Percentiles rank a stretch among this genome's conserved stretches.
phyloP scores from a whole-genome alignment of 176 grass and related monocot genomes.

The Alopecurus myosuroides region DNA sequence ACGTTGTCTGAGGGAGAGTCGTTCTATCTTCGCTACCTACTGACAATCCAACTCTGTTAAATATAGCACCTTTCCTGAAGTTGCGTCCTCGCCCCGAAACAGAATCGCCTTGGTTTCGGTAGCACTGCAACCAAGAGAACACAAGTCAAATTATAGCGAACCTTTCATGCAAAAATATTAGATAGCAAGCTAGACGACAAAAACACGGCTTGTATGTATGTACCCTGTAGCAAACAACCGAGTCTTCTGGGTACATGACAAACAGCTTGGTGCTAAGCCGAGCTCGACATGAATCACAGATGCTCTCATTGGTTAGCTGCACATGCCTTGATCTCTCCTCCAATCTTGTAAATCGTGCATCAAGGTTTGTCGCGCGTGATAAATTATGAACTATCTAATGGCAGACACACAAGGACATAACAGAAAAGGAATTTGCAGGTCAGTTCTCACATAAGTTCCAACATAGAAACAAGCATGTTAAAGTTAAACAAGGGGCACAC shows the following conservation, averaged over 20 bases:
- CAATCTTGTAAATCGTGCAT: slow-evolving; percentile 69
- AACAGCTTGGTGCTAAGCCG: slow-evolving; percentile 94
- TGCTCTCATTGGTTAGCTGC: slow-evolving; percentile 88
- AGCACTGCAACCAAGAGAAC: slow-evolving; percentile 56
- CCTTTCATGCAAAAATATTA: not conserved
- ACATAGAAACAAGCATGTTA: not conserved
- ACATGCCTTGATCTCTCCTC: slow-evolving; percentile 98
- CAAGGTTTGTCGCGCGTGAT: slow-evolving; percentile 75
- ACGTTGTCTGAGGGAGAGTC: not conserved
- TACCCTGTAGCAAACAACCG: slow-evolving; percentile 96
- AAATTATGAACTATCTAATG: slow-evolving; percentile 83
- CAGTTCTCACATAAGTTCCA: not conserved
- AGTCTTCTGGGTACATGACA: slow-evolving; percentile 95
- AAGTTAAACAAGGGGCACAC: not conserved
- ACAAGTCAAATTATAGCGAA: not conserved
- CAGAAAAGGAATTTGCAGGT: not conserved
- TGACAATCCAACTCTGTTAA: slow-evolving; percentile 78
- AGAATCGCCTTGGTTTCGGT: slow-evolving; percentile 87
- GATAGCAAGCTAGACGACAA: not conserved
- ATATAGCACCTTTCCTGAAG: slow-evolving; percentile 60
- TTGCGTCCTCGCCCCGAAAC: slow-evolving; percentile 41
- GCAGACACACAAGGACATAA: not conserved
- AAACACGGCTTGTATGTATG: not conserved
- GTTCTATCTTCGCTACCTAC: slow-evolving; percentile 38
- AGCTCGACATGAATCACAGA: slow-evolving; percentile 76